phyloP scores from a whole-genome alignment of 1,284 basidiomycete genomes.

The Porogramme epimiltina region DNA sequence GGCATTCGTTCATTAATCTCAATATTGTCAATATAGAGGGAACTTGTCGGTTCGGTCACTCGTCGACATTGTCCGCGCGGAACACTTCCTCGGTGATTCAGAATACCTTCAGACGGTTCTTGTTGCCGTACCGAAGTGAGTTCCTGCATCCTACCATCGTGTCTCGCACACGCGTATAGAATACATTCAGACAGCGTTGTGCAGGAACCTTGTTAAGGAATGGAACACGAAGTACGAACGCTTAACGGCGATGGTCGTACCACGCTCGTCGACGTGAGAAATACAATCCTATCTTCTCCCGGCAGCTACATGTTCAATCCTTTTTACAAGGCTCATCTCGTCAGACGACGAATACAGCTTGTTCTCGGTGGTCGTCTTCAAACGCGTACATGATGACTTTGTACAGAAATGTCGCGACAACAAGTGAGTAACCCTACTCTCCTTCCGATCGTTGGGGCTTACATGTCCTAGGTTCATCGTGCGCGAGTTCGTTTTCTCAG shows the following conservation, averaged over 20 bases:
- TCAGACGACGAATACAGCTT: conserved; percentile 91
- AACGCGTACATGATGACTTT: conserved; percentile 90
- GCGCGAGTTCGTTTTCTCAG: conserved; percentile 93
- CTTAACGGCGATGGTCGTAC: conserved; percentile 89
- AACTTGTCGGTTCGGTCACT: conserved; percentile 91
- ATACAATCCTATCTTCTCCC: neutral
- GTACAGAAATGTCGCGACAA: conserved; percentile 93
- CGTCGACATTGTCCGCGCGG: conserved; percentile 82
- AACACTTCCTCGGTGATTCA: conserved; percentile 84
- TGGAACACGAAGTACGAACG: conserved; percentile 93
- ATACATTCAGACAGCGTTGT: conserved; percentile 18
- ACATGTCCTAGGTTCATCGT: conserved; percentile 73
- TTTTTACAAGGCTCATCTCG: conserved; percentile 54
- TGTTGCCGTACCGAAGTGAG: conserved; percentile 93
- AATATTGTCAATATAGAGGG: conserved; percentile 58
- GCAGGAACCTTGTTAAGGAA: conserved; percentile 81
- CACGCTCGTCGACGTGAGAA: conserved; percentile 87
- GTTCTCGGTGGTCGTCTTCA: conserved; percentile 90
- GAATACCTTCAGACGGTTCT: conserved; percentile 94
- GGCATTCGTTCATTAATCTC: neutral
- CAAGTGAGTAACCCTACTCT: conserved; percentile 63
- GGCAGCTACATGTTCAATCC: conserved; percentile 8
- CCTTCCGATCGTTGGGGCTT: neutral
- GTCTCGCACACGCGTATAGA: neutral
- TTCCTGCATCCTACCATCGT: neutral